Evolutionary conservation across 73 alveolate species (phyloP).

Genomic region (Paramecium primaurelia): DNA sequence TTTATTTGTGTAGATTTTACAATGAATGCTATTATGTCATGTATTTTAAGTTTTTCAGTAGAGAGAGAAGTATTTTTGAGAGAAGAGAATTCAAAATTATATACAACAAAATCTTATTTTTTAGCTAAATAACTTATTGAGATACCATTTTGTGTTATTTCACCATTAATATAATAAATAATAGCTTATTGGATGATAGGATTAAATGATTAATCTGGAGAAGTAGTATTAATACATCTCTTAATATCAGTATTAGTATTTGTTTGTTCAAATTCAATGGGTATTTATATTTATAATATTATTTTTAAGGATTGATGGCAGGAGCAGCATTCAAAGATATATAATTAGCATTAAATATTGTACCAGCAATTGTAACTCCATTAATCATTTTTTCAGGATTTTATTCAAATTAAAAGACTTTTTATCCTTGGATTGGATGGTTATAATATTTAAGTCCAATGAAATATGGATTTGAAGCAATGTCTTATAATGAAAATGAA

Average conservation of each 20-base stretch:
- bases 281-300: background rate
- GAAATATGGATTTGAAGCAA: constrained; percentile 68
- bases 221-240: background rate
- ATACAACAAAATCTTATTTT: constrained; percentile 58
- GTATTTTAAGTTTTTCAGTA: constrained; percentile 44
- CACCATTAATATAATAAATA: background rate
- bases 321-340: constrained; percentile 61
- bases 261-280: background rate
- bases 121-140: constrained; percentile 63
- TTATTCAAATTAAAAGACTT: constrained; percentile 60
- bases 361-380: constrained; percentile 64
- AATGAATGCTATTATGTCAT: background rate
- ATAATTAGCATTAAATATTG: constrained; percentile 57
- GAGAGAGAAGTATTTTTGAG: constrained; percentile 76
- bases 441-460: constrained; percentile 54
- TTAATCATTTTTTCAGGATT: constrained; percentile 72
- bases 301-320: background rate
- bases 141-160: constrained; percentile 55
- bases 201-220: background rate
- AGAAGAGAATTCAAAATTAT: constrained; percentile 68
- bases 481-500: constrained; percentile 64
- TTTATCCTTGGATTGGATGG: constrained; percentile 71
- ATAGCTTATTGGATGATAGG: constrained; percentile 48
- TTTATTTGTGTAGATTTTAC: background rate
- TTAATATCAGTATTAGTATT: background rate